Evolutionary conservation across 2,329 filamentous ascomycete genomes (phyloP).

Genomic region (Colletotrichum sidae): DNA sequence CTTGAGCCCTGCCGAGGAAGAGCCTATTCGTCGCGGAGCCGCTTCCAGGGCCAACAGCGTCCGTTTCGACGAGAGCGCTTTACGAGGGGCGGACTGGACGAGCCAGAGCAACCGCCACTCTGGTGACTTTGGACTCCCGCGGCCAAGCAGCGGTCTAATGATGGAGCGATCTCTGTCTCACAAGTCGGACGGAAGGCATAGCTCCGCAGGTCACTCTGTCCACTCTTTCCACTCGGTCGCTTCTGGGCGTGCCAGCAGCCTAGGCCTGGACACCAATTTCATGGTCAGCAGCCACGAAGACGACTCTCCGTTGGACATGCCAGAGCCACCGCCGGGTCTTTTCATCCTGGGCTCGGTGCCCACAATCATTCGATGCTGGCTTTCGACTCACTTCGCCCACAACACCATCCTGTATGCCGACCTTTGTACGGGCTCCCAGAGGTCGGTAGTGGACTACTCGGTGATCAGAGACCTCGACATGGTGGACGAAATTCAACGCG

Average conservation of each 20-base stretch:
- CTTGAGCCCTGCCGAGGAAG: constrained; percentile 84
- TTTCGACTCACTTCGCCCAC: constrained; percentile 91
- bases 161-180: constrained; percentile 93
- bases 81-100: constrained; percentile 87
- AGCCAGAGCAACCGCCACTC: constrained; percentile 83
- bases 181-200: constrained; percentile 95
- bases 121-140: constrained; percentile 81
- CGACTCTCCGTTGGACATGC: constrained; percentile 77
- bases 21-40: constrained; percentile 84
- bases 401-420: constrained; percentile 90
- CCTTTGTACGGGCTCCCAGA: constrained; percentile 90
- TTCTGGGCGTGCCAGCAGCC: constrained; percentile 86
- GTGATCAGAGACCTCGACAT: constrained; percentile 82
- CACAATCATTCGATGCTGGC: constrained; percentile 95
- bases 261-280: constrained; percentile 83
- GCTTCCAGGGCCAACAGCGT: constrained; percentile 96
- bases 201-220: constrained; percentile 81
- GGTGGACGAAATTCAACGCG: constrained; percentile 72
- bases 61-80: constrained; percentile 94
- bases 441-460: constrained; percentile 82
- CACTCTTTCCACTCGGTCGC: constrained; percentile 76
- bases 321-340: constrained; percentile 83
- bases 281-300: constrained; percentile 69
- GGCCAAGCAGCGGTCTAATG: constrained; percentile 86
- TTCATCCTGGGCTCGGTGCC: constrained; percentile 90